Conservation (phyloP, 768 basidiomycete species). For the Candolleomyces efflorescens region DNA sequence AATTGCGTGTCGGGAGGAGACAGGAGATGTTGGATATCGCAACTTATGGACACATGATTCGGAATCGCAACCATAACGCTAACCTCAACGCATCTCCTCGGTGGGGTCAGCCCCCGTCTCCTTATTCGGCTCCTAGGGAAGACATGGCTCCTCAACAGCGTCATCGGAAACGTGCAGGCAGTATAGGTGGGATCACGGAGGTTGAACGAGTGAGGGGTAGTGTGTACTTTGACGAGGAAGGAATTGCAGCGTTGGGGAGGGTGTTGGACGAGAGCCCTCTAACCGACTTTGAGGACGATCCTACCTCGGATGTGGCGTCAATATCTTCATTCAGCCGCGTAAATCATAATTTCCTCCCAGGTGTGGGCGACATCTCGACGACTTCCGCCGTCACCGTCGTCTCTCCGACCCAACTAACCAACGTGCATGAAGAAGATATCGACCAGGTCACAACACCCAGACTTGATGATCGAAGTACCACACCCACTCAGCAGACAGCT, state of each 20-base stretch:
- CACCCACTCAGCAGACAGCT: slow-evolving; percentile 37
- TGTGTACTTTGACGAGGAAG: slow-evolving; percentile 63
- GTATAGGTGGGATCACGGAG: slow-evolving; percentile 49
- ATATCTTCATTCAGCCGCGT: slow-evolving; percentile 19
- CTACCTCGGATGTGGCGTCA: slow-evolving; percentile 36
- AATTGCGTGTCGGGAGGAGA: slow-evolving; percentile 66
- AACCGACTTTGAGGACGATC: slow-evolving; percentile 67
- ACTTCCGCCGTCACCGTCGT: slow-evolving; percentile 11
- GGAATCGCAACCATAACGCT: slow-evolving; percentile 22
- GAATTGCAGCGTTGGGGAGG: slow-evolving; percentile 38
- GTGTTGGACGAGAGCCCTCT: slow-evolving; percentile 74
- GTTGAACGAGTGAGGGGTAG: slow-evolving; percentile 59
- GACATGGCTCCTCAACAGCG: slow-evolving; percentile 4
- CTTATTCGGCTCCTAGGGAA: background rate
- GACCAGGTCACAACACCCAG: slow-evolving; percentile 19
- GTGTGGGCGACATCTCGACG: slow-evolving; percentile 19
- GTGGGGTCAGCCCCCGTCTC: slow-evolving; percentile 19
- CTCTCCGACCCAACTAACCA: no score
- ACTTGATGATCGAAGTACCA: slow-evolving; percentile 25
- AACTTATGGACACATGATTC: slow-evolving; percentile 69
- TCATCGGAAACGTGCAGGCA: slow-evolving; percentile 61
- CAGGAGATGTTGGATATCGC: slow-evolving; percentile 88
- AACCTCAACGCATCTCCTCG: slow-evolving; percentile 18
- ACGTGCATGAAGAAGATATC: no score
- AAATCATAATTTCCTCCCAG: slow-evolving; percentile 21